Base-by-base conservation (phyloP, 2,329 filamentous ascomycete genomes). In the Ophiocordyceps camponoti-leonardi region DNA sequence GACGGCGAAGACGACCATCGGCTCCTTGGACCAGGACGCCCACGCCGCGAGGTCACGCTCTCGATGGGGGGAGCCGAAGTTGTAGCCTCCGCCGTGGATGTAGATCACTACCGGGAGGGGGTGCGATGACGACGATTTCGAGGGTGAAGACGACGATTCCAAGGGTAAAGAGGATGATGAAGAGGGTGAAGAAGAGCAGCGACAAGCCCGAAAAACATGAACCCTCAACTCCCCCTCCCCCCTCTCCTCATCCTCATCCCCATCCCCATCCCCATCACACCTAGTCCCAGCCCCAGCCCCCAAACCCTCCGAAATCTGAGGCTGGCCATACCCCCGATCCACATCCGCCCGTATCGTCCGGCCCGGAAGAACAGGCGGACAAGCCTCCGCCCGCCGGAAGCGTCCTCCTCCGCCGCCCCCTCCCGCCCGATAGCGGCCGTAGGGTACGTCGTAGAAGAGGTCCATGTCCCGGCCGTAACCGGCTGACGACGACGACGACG, bases 71-170 rank as follows among this genome's bases (percentile, higher is more conserved):
- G 60, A 52, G 35, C 74, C 67, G 53, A 68, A 67, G 63, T 79
- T 72, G 62, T 81, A 82, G 6, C 66, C 71, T 3, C 79, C 79
- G 41, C 78, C 78, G 54, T 81, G 77, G 30, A 82, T 60, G 54
- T 78, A 80, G 2, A 81, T 59, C n/a, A 73, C 57, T 14, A 78
- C 72, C 1, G 75, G 58, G 13, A 61, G 28, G 12, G 11, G 41
- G 13, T 3, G 7, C 6, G 42, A 3, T 7, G 16, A 16, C 35
- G 35, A n/a, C n/a, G n/a, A n/a, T n/a, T n/a, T n/a, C n/a, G n/a
- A n/a, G n/a, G n/a, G n/a, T n/a, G n/a, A n/a, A n/a, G n/a, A n/a
- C n/a, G n/a, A n/a, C n/a, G n/a, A n/a, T n/a, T n/a, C n/a, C n/a
- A n/a, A n/a, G n/a, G n/a, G n/a, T n/a, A n/a, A n/a, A n/a, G n/a